Evolutionary conservation across 2,329 filamentous ascomycete genomes (phyloP).

Genomic region (Aspergillus neotritici): DNA sequence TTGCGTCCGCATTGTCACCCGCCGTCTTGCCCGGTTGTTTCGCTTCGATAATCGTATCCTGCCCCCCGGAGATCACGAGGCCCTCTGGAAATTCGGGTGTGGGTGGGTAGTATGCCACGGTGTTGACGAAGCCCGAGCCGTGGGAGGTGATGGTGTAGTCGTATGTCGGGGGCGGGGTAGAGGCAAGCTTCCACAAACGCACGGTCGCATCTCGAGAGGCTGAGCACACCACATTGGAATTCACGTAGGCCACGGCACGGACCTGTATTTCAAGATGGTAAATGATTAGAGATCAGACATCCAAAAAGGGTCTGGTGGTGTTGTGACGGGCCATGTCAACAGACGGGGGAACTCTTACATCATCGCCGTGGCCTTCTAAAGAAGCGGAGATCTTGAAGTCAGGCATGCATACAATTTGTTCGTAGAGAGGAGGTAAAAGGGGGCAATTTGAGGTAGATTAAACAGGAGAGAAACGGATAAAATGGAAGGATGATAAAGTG

Average conservation of each 20-base stretch:
- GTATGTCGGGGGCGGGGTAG: constrained; percentile 62
- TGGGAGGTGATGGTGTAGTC: constrained; percentile 73
- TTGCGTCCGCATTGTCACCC: constrained; percentile 72
- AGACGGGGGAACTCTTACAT: constrained; percentile 57
- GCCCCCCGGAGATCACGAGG: constrained; percentile 78
- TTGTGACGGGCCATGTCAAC: constrained; percentile 12
- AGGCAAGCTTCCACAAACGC: constrained; percentile 70
- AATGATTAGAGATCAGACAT: constrained; percentile 54
- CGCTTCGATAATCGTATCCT: constrained; percentile 89
- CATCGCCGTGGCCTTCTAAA: constrained; percentile 82
- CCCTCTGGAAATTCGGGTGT: constrained; percentile 66
- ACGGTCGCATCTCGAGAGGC: constrained; percentile 90
- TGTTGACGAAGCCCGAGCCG: constrained; percentile 81
- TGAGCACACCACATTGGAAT: constrained; percentile 66
- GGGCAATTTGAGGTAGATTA: constrained; percentile 1
- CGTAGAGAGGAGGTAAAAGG: neutral
- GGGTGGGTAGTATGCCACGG: constrained; percentile 69
- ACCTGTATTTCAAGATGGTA: constrained; percentile 54
- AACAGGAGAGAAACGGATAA: neutral
- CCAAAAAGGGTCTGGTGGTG: constrained; percentile 13
- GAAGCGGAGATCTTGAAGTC: constrained; percentile 92
- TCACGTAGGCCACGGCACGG: constrained; percentile 74
- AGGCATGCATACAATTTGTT: constrained; percentile 51
- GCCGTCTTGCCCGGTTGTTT: constrained; percentile 62
- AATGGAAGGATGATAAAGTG: constrained; percentile 3